Percentiles rank a stretch among this genome's conserved stretches.
Evolutionary conservation across 1,139 yeast genomes (phyloP).

Genomic region (Blastobotrys raffinosifermentans): DNA sequence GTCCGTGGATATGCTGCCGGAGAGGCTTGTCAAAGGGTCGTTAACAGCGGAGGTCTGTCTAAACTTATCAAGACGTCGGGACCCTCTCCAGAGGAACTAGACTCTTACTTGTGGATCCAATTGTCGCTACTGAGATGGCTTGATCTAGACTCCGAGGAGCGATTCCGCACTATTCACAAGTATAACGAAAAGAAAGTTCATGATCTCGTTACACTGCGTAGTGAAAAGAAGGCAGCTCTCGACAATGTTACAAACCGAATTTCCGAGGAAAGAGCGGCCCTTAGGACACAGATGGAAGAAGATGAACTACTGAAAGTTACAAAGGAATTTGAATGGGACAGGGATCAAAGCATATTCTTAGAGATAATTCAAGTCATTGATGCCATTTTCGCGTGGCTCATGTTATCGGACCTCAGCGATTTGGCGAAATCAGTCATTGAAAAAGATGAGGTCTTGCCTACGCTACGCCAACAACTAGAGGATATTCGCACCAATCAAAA

Average conservation of each 20-base stretch:
- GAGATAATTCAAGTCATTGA: no score
- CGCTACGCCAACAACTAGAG: not conserved
- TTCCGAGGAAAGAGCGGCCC: not conserved
- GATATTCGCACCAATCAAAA: not conserved
- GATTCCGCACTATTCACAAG: constrained; percentile 27
- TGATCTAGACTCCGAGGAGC: constrained; percentile 26
- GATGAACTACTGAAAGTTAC: not conserved
- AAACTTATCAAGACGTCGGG: constrained; percentile 19
- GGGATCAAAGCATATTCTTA: no score
- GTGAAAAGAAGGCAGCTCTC: not conserved
- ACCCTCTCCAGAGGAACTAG: constrained; percentile 1
- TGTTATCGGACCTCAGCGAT: not conserved
- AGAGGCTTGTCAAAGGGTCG: constrained; percentile 21
- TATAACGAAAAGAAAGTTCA: constrained; percentile 21
- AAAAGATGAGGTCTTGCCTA: not conserved
- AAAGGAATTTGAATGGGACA: not conserved
- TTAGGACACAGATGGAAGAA: not conserved
- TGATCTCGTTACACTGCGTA: not conserved
- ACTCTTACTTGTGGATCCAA: constrained; percentile 6
- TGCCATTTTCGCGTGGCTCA: constrained; percentile 3
- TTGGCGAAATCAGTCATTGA: no score
- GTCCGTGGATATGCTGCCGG: constrained; percentile 19
- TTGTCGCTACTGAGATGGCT: constrained; percentile 26
- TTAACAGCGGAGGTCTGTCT: constrained; percentile 27
- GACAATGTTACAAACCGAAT: not conserved